Percentiles rank a stretch among this genome's conserved stretches.
phyloP scores from a whole-genome alignment of 257 asterid genomes.

The Solanum bulbocastanum region DNA sequence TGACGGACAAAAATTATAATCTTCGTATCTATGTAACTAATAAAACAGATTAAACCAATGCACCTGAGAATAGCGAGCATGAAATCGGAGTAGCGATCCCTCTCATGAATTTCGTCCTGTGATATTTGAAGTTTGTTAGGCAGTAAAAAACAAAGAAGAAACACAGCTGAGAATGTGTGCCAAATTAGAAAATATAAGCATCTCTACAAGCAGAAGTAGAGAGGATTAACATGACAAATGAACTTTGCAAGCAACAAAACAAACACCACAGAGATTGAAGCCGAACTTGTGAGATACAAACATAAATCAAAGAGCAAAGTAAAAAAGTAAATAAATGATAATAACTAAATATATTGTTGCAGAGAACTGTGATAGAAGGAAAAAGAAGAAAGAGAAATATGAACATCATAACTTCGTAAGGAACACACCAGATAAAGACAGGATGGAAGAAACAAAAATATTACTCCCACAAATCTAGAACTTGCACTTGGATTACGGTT shows the following conservation, averaged over 20 bases:
- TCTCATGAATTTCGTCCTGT: conserved; percentile 98
- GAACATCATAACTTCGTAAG: neutral
- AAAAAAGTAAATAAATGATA: neutral
- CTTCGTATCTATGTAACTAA: neutral
- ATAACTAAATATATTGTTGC: neutral
- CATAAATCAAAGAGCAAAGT: neutral
- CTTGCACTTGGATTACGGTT: neutral
- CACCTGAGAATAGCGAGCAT: conserved; percentile 96
- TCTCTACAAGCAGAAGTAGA: neutral
- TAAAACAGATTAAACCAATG: conserved; percentile 9
- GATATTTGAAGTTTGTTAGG: conserved; percentile 9
- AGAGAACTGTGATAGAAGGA: neutral
- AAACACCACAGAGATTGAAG: neutral
- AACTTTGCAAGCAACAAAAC: neutral
- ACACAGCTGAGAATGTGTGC: neutral
- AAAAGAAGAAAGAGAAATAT: neutral
- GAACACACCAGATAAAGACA: neutral
- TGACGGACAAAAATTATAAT: neutral
- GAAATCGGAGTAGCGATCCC: conserved; percentile 94
- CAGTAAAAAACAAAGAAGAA: neutral
- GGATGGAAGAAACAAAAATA: neutral
- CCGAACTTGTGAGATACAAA: neutral
- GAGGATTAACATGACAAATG: neutral
- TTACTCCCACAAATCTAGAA: neutral
- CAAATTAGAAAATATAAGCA: neutral